Conservation (phyloP, 306 rosid species). For the Glycyrrhiza uralensis region DNA sequence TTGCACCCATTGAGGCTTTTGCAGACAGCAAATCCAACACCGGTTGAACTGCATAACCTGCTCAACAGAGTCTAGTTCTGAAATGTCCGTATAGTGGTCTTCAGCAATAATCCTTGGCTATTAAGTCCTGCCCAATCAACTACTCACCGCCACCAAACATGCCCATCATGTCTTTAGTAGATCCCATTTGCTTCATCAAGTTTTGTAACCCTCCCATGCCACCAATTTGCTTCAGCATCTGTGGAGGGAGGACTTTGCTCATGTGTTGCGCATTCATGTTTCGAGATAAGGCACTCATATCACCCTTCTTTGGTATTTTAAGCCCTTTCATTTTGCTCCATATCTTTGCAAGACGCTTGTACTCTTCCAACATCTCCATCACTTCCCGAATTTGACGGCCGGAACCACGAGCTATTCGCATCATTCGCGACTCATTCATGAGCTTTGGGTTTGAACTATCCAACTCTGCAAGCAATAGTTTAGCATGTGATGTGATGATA, state of each 20-base stretch:
- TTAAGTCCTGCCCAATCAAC: slow-evolving; percentile 4
- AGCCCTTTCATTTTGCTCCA: slow-evolving; percentile 72
- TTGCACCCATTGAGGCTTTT: neutral
- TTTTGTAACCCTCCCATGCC: slow-evolving; percentile 79
- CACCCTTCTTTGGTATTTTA: slow-evolving; percentile 79
- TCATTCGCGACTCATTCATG: slow-evolving; percentile 69
- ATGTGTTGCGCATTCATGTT: slow-evolving; percentile 78
- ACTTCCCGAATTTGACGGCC: slow-evolving; percentile 67
- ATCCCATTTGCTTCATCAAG: slow-evolving; percentile 91
- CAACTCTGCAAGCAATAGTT: slow-evolving; percentile 61
- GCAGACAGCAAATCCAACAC: neutral
- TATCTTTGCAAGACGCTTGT: slow-evolving; percentile 67
- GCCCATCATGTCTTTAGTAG: slow-evolving; percentile 80
- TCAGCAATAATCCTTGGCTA: neutral
- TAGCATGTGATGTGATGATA: neutral
- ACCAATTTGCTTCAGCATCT: slow-evolving; percentile 77
- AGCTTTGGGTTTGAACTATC: slow-evolving; percentile 81
- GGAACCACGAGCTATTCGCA: slow-evolving; percentile 80
- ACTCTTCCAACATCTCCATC: slow-evolving; percentile 77
- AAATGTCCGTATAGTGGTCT: neutral
- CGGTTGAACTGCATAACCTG: slow-evolving; percentile 6
- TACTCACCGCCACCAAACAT: slow-evolving; percentile 71
- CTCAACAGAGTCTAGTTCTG: neutral
- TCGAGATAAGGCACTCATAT: slow-evolving; percentile 64
- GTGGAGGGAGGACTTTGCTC: slow-evolving; percentile 78